Evolutionary conservation across 163 green algal species (phyloP), one percentile per base, ranked within the genome.

Genomic region (Chloromonas sp.): DNA sequence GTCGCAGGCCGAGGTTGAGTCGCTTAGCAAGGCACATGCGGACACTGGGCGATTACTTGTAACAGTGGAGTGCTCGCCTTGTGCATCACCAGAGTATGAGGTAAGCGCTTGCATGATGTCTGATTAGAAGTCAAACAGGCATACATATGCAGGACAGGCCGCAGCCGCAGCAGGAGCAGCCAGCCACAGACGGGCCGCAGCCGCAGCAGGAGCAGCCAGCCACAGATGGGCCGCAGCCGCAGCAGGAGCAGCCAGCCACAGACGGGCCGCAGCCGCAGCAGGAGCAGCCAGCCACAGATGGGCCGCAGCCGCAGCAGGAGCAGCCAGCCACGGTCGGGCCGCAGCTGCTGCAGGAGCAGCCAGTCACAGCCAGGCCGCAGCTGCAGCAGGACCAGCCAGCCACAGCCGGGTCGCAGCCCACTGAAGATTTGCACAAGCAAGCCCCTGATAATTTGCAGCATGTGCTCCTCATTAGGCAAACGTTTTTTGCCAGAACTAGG

Each of bases 41-140:
- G 86, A 93, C 79, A 79, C 84, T 8, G 94, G 94, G 1, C 79
- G 89, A 8, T 71, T 98, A 2, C 58, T 87, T 13, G 91, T 95
- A 15, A 88, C 84, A 0, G 94, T 97, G 74, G 93, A 98, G 85
- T 95, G 91, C 84, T 97, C 93, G 0, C 91, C 95, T 11, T 94
- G 93, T 57, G 95, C 95, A 0, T 94, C 91, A 62, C 91, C 94
- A 8, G 87, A 92, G 60, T 95, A 94, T 83, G 89, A 95, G 90
- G 92, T 93, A 80, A 14, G 86, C 0, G 61, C 60, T 36, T 36
- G 36, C 36, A 36, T 36, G 36, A 36, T 36, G 36, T 36, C 36
- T 36, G 36, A 36, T 36, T 36, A 36, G 36, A 36, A 36, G 36
- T 36, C 36, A 36, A 36, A 36, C 36, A 36, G 36, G 36, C 36